phyloP scores from a whole-genome alignment of 352 stramenopile genomes.

The Phytopythium chamaehyphon region DNA sequence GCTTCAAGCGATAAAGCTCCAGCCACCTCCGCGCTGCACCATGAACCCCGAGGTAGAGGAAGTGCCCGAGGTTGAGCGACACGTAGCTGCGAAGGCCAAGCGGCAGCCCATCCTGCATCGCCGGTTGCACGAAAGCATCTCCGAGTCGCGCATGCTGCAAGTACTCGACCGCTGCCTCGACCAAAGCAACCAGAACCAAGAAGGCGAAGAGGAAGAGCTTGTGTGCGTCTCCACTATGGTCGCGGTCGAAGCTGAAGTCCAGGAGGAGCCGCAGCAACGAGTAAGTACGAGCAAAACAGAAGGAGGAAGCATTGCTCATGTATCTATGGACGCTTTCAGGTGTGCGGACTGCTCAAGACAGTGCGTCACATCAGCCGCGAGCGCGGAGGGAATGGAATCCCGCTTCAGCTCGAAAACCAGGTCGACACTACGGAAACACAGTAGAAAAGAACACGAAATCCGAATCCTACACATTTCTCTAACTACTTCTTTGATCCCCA shows the following conservation, averaged over 20 bases:
- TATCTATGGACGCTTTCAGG: no score
- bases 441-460: neutral
- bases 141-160: slow-evolving; percentile 64
- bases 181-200: slow-evolving; percentile 23
- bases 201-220: slow-evolving; percentile 52
- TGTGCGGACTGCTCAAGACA: slow-evolving; percentile 24
- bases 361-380: slow-evolving; percentile 24
- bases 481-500: neutral
- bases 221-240: slow-evolving; percentile 77
- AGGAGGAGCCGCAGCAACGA: slow-evolving; percentile 23
- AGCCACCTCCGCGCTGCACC: no score
- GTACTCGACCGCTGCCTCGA: slow-evolving; percentile 42
- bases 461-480: neutral
- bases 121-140: slow-evolving; percentile 54
- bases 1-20: no score
- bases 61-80: neutral
- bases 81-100: slow-evolving; percentile 3
- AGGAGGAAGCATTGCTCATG: no score
- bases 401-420: slow-evolving; percentile 21
- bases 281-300: slow-evolving; percentile 2
- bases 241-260: slow-evolving; percentile 16
- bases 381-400: slow-evolving; percentile 4
- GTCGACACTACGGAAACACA: slow-evolving; percentile 3
- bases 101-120: slow-evolving; percentile 34
- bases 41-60: slow-evolving; percentile 27